Evolutionary conservation across 345 rosid genomes (phyloP), one percentile per base, ranked within the genome.

Genomic region (Mangifera indica): DNA sequence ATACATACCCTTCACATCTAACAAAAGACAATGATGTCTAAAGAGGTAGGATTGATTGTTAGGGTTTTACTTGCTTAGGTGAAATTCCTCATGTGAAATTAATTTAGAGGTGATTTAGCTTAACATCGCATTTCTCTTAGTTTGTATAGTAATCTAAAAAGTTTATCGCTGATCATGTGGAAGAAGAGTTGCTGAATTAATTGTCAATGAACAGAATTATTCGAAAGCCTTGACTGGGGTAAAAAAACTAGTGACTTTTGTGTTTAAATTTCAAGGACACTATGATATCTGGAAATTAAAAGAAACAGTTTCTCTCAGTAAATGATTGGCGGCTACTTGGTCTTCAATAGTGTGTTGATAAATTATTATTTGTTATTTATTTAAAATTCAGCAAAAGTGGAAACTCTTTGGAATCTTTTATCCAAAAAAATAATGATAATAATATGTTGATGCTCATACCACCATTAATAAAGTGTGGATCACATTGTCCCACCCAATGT

Each of bases 401-500:
- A 45, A n/a, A 26, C 57, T 24, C 56, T 57, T 57, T 25, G 24
- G 12, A 15, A 4, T 42, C 24, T 24, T 4, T n/a, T 42, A 25
- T 24, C 18, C 54, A 57, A 22, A 57, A 42, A 7, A 3, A 34
- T 32, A 21, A 34, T 67, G 32, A 55, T n/a, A n/a, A n/a, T n/a
- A n/a, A n/a, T n/a, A n/a, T n/a, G 14, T 54, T 42, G 63, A 69
- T 69, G 2, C 63, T 56, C 54, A 51, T 21, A 34, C 51, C 72
- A 22, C 21, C 66, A 29, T 29, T 29, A 3, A 29, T 29, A 29
- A 29, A 18, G 44, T 25, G 32, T 29, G 10, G 44, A 1, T 29
- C 1, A 29, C 32, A 29, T 29, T 29, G 1, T 29, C 3, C 32
- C 32, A 29, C 3, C 32, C 32, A 29, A 29, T 29, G 3, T 1